Base-by-base conservation (phyloP, 805 yeast genomes). In the Tetrapisispora fleetii region DNA sequence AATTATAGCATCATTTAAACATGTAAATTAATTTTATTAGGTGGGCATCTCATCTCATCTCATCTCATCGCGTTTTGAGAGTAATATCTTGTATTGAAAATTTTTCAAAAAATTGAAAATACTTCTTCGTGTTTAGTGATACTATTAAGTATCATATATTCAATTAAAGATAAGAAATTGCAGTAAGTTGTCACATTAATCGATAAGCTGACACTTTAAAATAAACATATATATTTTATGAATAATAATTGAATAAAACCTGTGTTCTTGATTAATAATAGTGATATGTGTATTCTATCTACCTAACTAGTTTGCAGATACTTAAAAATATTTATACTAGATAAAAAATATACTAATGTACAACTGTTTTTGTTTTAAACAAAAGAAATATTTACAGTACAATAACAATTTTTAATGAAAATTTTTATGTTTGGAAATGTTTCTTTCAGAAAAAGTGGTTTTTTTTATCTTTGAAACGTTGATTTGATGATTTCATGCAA, bases 31-130 rank as follows among this genome's bases (percentile, higher is more conserved):
- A 32, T 32, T 4, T 14, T 13, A 7, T n/a, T n/a, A n/a, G n/a
- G n/a, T n/a, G n/a, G n/a, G n/a, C n/a, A n/a, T 14, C 35, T 11
- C 35, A 14, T 32, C 35, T 32, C 35, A 38, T 39, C 39, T 50
- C 56, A 62, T 48, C 67, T 58, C 67, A 62, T 62, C 65, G 55
- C 63, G 51, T 54, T 47, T 47, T 40, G 32, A 40, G 8, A 17
- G 2, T 17, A 40, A 6, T 16, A 7, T n/a, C n/a, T n/a, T 3
- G 27, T 4, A 27, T 33, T 43, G 33, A 45, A 45, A 45, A 45
- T 13, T 37, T 45, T 45, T 45, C 40, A 39, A 36, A 16, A 37
- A 24, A 11, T 18, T n/a, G 28, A 24, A 24, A 24, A 32, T 32
- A 11, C 11, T 8, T 11, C 32, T 28, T 32, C 35, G 35, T 32